A percentile compares a stretch with the other conserved stretches of the same genome.
phyloP scores from a whole-genome alignment of 139 green algal genomes.

The Tetradesmus lagerheimii region DNA sequence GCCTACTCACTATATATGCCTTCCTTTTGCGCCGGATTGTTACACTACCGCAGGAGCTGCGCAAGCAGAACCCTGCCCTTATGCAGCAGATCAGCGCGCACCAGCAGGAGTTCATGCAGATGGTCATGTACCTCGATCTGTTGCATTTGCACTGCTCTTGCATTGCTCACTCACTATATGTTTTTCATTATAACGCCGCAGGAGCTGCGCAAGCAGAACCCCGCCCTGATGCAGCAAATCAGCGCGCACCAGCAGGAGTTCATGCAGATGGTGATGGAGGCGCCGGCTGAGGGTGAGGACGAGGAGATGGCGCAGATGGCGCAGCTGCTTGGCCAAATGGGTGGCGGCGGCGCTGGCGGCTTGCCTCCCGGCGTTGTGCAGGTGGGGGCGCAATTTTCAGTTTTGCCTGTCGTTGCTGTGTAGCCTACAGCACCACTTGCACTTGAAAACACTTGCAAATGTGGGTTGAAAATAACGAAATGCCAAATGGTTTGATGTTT shows the following conservation, averaged over 20 bases:
- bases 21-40: background rate
- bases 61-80: conserved; percentile 79
- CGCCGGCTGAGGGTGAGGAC: conserved; percentile 48
- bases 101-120: conserved; percentile 90
- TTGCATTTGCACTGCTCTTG: conserved; percentile 51
- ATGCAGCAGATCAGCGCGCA: conserved; percentile 84
- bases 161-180: no score
- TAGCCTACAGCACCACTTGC: no score
- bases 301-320: conserved; percentile 50
- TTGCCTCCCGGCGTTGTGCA: conserved; percentile 16
- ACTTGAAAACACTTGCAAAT: no score
- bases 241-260: conserved; percentile 88
- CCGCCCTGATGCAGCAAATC: conserved; percentile 83
- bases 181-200: no score
- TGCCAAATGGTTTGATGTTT: conserved; percentile 76
- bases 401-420: no score
- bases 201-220: conserved; percentile 79
- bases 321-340: conserved; percentile 55
- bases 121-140: conserved; percentile 92
- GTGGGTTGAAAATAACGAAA: no score
- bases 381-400: background rate
- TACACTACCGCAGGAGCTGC: conserved; percentile 86
- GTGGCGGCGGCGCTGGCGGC: conserved; percentile 47
- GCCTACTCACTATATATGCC: no score
- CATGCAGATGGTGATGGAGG: conserved; percentile 87